Evolutionary conservation across 768 basidiomycete genomes (phyloP).

Genomic region (Trametes punicea): DNA sequence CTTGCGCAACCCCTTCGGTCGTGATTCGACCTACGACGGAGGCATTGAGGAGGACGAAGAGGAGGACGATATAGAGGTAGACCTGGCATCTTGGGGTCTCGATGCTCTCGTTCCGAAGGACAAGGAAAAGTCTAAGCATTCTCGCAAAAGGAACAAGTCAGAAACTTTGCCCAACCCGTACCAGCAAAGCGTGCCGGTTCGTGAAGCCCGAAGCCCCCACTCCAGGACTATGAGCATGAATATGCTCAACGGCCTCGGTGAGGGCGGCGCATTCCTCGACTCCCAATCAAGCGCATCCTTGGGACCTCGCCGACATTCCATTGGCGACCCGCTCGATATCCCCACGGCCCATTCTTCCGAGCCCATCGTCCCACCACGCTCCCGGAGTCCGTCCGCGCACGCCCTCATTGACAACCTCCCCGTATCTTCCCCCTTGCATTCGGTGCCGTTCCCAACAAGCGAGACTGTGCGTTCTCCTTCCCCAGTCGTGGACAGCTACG

Average conservation of each 20-base stretch:
- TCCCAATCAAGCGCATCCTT: conserved; percentile 30
- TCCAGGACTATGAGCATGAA: conserved; percentile 67
- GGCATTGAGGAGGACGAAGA: conserved; percentile 48
- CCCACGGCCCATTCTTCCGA: conserved; percentile 26
- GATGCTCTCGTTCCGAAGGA: conserved; percentile 74
- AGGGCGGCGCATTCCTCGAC: conserved; percentile 46
- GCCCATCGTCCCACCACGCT: conserved; percentile 40
- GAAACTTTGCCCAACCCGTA: conserved; percentile 47
- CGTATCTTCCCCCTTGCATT: conserved; percentile 39
- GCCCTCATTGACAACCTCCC: conserved; percentile 43
- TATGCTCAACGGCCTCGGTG: conserved; percentile 51
- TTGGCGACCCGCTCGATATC: conserved; percentile 55
- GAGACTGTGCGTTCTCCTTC: conserved; percentile 51
- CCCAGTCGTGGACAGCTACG: conserved; percentile 37
- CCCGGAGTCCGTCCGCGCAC: conserved; percentile 50
- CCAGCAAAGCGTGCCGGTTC: conserved; percentile 23
- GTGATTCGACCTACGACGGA: conserved; percentile 55
- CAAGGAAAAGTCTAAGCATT: conserved; percentile 38
- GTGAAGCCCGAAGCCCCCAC: conserved; percentile 3
- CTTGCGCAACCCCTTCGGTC: conserved; percentile 71
- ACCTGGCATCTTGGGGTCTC: conserved; percentile 81
- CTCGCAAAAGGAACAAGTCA: conserved; percentile 28
- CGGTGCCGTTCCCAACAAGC: conserved; percentile 55
- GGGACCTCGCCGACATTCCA: conserved; percentile 50
- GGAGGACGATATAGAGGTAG: conserved; percentile 65